Evolutionary conservation across 345 rosid species (phyloP), one percentile per base, ranked within the genome.

Genomic region (Stellera chamaejasme): DNA sequence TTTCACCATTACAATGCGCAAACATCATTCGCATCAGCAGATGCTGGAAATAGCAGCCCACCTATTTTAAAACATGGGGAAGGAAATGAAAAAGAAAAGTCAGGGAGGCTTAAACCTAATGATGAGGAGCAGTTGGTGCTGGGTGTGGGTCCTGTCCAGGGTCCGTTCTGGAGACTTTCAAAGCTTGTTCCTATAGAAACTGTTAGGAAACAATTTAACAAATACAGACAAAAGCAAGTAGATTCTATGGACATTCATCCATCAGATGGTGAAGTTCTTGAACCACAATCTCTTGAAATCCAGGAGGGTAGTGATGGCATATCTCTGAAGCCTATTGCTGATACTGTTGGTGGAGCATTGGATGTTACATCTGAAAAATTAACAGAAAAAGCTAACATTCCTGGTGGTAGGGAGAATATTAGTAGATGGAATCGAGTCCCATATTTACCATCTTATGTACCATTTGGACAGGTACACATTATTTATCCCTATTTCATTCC

Each of bases 241-340:
- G 81, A 62, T 63, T 83, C 88, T 50, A 56, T 52, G 27, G 50
- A 53, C 63, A 54, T 66, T 27, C 61, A 86, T 75, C 69, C 82
- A 44, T 63, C 73, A 13, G 88, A 81, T 50, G 90, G 83, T 74
- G 87, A 67, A 46, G 74, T 73, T 67, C 73, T 72, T 64, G 95
- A 69, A 73, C 87, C 95, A 27, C 85, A 79, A 61, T 85, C 85
- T 70, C 93, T 92, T 72, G 96, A 92, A 72, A 92, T 92, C 66
- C 93, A 86, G 66, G 98, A 92, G 76, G 95, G 93, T 68, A 81
- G 81, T 55, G 93, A 92, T 81, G 95, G 96, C 49, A 76, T 92
- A 64, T 88, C 96, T 68, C 89, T 92, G 54, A 88, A 82, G 74
- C 95, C 95, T 52, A 54, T 92, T 65, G 60, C 85, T 65, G 72